A percentile compares a stretch with the other conserved stretches of the same genome.
These are phyloP conservation scores for Eimeria maxima DNA, from an alignment of 169 alveolate genomes.

Conservation along the genomic window DNA sequence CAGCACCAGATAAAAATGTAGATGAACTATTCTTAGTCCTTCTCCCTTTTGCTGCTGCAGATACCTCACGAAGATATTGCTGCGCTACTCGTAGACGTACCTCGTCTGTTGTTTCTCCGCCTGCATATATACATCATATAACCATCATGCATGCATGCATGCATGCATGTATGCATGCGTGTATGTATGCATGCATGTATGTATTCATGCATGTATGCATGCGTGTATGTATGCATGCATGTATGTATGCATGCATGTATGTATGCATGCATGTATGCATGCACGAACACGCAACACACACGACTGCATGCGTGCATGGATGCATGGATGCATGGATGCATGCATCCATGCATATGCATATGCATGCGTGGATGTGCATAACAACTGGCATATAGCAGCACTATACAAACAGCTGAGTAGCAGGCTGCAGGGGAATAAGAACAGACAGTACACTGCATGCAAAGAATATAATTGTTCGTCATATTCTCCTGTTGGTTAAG, in stretches of 20 bases:
- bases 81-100: constrained; percentile 71
- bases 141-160: constrained; percentile 1
- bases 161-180: not conserved
- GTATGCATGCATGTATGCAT: not conserved
- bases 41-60: constrained; percentile 42
- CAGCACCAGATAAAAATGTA: not conserved
- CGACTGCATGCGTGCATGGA: too few relatives aligned
- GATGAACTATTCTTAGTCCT: not conserved
- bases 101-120: constrained; percentile 65
- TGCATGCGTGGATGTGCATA: too few relatives aligned
- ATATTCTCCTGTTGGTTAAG: too few relatives aligned
- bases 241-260: not conserved
- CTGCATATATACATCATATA: not conserved
- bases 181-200: not conserved
- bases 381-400: too few relatives aligned
- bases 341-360: too few relatives aligned
- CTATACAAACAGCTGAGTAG: too few relatives aligned
- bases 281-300: not conserved
- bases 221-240: too few relatives aligned
- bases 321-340: too few relatives aligned
- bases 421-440: too few relatives aligned
- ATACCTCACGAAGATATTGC: constrained; percentile 20
- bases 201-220: not conserved
- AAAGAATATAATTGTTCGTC: too few relatives aligned
- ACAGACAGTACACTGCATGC: too few relatives aligned